A percentile compares a stretch with the other conserved stretches of the same genome.
Evolutionary conservation across 2,329 filamentous ascomycete genomes (phyloP).

Genomic region (Samsoniella hepiali): DNA sequence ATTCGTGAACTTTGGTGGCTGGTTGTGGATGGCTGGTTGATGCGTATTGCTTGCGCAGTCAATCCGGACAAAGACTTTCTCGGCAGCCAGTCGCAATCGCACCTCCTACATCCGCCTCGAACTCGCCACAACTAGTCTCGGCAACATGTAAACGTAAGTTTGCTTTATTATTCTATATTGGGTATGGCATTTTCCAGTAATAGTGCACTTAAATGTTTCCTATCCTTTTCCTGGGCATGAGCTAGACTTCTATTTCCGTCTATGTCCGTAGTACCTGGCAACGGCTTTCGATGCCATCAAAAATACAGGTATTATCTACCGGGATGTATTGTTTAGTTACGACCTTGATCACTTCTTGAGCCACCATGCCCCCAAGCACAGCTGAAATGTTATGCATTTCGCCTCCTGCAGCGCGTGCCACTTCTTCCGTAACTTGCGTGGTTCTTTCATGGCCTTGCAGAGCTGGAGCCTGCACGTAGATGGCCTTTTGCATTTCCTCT

Average conservation of each 20-base stretch:
- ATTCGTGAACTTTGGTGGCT: neutral
- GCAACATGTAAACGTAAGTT: neutral
- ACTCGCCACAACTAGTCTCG: neutral
- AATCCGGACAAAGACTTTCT: neutral
- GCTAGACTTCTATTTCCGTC: neutral
- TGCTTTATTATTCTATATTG: no score
- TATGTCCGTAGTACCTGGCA: slow-evolving; percentile 56
- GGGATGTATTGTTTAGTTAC: slow-evolving; percentile 71
- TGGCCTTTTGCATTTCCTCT: slow-evolving; percentile 51
- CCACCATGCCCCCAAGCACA: slow-evolving; percentile 83
- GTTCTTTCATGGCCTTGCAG: slow-evolving; percentile 50
- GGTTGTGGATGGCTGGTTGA: neutral
- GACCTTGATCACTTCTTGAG: slow-evolving; percentile 96
- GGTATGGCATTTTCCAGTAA: neutral
- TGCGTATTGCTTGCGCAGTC: neutral
- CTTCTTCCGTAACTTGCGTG: slow-evolving; percentile 57
- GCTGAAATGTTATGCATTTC: slow-evolving; percentile 93
- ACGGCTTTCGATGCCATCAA: slow-evolving; percentile 64
- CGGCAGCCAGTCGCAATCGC: neutral
- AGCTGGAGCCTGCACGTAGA: slow-evolving; percentile 44
- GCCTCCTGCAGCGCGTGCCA: slow-evolving; percentile 72
- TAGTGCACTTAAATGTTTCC: neutral
- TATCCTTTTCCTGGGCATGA: neutral
- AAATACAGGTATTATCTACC: slow-evolving; percentile 68
- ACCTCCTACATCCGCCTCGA: neutral